These are phyloP conservation scores for Amanita brunnescens DNA, from an alignment of 768 basidiomycete species.

Conservation along the genomic window DNA sequence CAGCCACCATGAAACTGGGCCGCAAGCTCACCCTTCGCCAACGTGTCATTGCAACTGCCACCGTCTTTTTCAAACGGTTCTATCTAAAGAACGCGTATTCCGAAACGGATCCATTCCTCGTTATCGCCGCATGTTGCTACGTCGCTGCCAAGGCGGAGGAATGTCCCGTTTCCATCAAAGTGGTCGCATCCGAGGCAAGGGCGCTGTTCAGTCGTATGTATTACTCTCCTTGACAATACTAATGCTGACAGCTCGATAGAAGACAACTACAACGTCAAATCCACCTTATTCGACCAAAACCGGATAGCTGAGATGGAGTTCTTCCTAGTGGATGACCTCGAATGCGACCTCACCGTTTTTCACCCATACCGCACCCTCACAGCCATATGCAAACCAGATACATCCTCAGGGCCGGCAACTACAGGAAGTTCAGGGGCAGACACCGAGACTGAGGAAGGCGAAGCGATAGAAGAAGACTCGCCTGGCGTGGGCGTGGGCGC, in stretches of 20 bases:
- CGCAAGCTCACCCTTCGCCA: constrained; percentile 79
- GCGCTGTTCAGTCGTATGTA: constrained; percentile 60
- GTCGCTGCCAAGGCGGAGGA: constrained; percentile 98
- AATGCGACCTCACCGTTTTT: constrained; percentile 89
- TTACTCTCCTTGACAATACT: neutral
- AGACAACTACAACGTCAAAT: constrained; percentile 63
- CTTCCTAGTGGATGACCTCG: constrained; percentile 92
- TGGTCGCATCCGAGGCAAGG: constrained; percentile 77
- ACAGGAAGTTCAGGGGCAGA: constrained; percentile 15
- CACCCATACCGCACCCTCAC: constrained; percentile 92
- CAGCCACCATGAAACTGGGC: constrained; percentile 82
- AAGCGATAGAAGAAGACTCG: constrained; percentile 39
- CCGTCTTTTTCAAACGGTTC: constrained; percentile 93
- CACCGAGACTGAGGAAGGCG: constrained; percentile 35
- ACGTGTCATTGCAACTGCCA: constrained; percentile 88
- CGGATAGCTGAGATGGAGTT: constrained; percentile 99
- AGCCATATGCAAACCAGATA: constrained; percentile 61
- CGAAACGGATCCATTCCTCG: constrained; percentile 92
- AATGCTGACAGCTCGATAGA: constrained; percentile 23
- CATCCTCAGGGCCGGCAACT: constrained; percentile 13
- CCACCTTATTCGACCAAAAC: constrained; percentile 82
- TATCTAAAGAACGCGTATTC: constrained; percentile 94
- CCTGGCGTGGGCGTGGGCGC: constrained; percentile 34
- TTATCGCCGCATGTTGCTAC: constrained; percentile 89
- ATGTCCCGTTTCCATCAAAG: constrained; percentile 91